Percentiles rank a stretch among this genome's conserved stretches.
phyloP scores from a whole-genome alignment of 345 rosid genomes.

The Firmiana major region DNA sequence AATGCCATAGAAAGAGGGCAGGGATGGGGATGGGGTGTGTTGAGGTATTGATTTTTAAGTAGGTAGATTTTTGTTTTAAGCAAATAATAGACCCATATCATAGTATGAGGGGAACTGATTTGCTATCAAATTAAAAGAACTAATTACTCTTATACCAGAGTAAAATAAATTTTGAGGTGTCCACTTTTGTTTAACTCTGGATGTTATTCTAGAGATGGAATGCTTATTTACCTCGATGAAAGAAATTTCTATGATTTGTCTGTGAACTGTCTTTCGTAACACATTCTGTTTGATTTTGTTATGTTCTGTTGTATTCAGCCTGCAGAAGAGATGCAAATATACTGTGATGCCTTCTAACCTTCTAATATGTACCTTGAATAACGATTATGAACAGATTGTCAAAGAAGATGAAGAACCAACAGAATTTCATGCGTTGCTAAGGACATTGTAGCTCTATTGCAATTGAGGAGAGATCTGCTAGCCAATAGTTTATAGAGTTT shows the following conservation, averaged over 20 bases:
- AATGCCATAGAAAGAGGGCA: background rate
- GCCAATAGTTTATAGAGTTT: constrained; percentile 18
- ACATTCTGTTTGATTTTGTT: background rate
- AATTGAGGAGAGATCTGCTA: constrained; percentile 22
- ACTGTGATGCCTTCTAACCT: background rate
- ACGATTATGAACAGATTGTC: constrained; percentile 48
- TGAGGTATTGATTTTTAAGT: background rate
- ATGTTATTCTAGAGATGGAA: background rate
- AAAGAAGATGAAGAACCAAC: constrained; percentile 76
- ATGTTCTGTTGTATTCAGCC: background rate
- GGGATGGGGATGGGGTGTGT: background rate
- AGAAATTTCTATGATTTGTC: background rate
- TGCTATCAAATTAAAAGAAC: background rate
- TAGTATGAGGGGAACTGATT: background rate
- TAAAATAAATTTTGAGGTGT: background rate
- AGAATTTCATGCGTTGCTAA: constrained; percentile 60
- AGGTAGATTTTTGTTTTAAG: background rate
- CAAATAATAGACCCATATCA: background rate
- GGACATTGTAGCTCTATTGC: constrained; percentile 36
- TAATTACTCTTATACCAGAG: background rate
- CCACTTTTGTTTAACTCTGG: too few relatives aligned
- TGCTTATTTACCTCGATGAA: background rate
- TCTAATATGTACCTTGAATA: constrained; percentile 8
- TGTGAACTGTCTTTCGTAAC: background rate
- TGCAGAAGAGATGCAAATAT: background rate